Evolutionary conservation across 371 early-diverging fungal species (phyloP).

Genomic region (Rhizomucor pusillus): DNA sequence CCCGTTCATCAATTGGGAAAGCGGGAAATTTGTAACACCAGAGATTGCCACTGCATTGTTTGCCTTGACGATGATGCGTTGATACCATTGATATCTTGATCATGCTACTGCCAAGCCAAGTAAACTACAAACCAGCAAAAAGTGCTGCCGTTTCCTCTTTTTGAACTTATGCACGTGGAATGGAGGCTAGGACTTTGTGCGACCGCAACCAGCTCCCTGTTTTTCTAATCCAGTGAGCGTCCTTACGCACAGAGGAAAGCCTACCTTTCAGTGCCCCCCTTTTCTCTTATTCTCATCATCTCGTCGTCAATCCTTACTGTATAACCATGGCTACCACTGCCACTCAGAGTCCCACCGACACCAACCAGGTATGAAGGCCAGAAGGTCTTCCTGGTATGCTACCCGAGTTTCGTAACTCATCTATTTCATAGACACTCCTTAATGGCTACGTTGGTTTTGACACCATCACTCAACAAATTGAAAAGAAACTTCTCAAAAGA

Average conservation of each 20-base stretch:
- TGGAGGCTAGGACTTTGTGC: too few relatives aligned
- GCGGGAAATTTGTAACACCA: too few relatives aligned
- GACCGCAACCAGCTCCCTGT: too few relatives aligned
- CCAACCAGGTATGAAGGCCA: conserved; percentile 8
- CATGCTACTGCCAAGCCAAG: not conserved
- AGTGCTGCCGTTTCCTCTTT: too few relatives aligned
- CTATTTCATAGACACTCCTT: conserved; percentile 43
- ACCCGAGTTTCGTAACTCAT: too few relatives aligned
- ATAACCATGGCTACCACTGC: conserved; percentile 18
- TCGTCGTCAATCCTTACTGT: conserved; percentile 1
- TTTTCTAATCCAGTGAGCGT: too few relatives aligned
- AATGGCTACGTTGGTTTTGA: conserved; percentile 95
- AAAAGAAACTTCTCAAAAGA: conserved; percentile 88
- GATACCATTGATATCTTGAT: too few relatives aligned
- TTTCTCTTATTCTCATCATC: conserved; percentile 1
- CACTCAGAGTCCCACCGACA: conserved; percentile 12
- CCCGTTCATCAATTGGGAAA: too few relatives aligned
- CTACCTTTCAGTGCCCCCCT: not conserved
- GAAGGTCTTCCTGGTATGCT: too few relatives aligned
- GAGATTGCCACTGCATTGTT: too few relatives aligned
- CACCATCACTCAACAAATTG: conserved; percentile 91
- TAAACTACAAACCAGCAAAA: not conserved
- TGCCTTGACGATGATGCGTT: too few relatives aligned
- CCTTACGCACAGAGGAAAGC: not conserved
- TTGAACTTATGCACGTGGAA: too few relatives aligned